Conservation (phyloP, 2,329 filamentous ascomycete species). For the Tolypocladium paradoxum region DNA sequence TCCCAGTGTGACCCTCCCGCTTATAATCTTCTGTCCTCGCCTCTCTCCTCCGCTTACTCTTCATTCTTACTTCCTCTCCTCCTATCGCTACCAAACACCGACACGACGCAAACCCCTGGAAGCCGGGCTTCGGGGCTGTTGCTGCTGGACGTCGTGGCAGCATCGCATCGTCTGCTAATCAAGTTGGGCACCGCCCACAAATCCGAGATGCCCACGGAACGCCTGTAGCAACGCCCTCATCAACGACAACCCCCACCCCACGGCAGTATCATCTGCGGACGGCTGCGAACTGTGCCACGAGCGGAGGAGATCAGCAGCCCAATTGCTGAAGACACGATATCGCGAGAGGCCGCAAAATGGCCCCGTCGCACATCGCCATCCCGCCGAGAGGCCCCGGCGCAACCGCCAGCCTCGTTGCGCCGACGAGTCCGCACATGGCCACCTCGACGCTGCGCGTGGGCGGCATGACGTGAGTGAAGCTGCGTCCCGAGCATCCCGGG, state of each 20-base stretch:
- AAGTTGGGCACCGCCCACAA: not conserved
- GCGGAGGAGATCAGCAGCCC: not conserved
- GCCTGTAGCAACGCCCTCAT: not conserved
- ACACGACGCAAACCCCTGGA: not conserved
- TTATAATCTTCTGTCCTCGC: not conserved
- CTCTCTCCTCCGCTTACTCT: not conserved
- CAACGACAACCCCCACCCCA: not conserved
- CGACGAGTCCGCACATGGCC: conserved; percentile 55
- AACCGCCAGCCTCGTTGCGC: conserved; percentile 9
- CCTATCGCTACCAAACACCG: not conserved
- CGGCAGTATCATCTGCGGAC: not conserved
- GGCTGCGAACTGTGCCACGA: no score
- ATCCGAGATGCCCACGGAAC: not conserved
- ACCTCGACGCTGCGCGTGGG: conserved; percentile 86
- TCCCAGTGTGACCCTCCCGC: no score
- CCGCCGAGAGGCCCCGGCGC: conserved; percentile 27
- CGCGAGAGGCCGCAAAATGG: conserved; percentile 27
- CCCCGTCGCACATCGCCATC: conserved; percentile 37
- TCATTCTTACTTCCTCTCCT: not conserved
- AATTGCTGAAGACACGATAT: not conserved
- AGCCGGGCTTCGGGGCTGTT: conserved; percentile 1
- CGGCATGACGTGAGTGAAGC: conserved; percentile 61
- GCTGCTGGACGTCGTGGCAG: not conserved
- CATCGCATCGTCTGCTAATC: not conserved
- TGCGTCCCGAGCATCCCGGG: not conserved